These are phyloP conservation scores for Astrothelium macrocarpum DNA, from an alignment of 495 filamentous ascomycete species.

Conservation along the genomic window DNA sequence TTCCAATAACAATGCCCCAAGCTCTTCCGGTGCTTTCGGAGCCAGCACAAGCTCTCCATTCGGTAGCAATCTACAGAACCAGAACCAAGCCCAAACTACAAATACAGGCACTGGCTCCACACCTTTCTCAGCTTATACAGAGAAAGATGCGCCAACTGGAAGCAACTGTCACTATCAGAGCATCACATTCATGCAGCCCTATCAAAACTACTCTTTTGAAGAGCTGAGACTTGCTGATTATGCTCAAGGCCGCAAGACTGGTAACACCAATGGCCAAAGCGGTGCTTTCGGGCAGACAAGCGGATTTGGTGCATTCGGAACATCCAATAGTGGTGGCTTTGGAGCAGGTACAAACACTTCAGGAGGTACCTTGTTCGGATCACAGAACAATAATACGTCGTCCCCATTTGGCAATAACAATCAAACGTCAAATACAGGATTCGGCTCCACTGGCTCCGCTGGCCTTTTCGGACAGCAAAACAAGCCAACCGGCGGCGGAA, in stretches of 20 bases:
- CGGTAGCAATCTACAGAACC: constrained; percentile 11
- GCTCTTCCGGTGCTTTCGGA: constrained; percentile 7
- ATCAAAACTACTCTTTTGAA: constrained; percentile 81
- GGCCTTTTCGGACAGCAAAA: constrained; percentile 40
- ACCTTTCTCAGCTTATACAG: constrained; percentile 63
- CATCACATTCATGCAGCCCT: constrained; percentile 75
- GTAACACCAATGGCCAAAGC: constrained; percentile 68
- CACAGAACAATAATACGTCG: constrained; percentile 6
- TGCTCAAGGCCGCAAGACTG: constrained; percentile 69
- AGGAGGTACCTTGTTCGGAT: constrained; percentile 44
- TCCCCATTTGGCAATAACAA: constrained; percentile 34
- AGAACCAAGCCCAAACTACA: constrained; percentile 12
- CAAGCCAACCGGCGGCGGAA: constrained; percentile 28
- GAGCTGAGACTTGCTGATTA: constrained; percentile 88
- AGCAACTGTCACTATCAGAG: constrained; percentile 73
- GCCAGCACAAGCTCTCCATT: constrained; percentile 12
- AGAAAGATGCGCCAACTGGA: constrained; percentile 61
- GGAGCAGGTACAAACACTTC: constrained; percentile 35
- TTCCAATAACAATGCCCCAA: constrained; percentile 2
- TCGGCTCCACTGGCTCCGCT: constrained; percentile 28
- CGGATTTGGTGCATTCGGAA: constrained; percentile 49
- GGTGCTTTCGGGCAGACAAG: constrained; percentile 70
- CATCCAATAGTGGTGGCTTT: constrained; percentile 36
- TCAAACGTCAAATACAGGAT: constrained; percentile 32
- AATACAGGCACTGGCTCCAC: constrained; percentile 62